phyloP scores from a whole-genome alignment of 306 rosid species.

The Rosa persica region DNA sequence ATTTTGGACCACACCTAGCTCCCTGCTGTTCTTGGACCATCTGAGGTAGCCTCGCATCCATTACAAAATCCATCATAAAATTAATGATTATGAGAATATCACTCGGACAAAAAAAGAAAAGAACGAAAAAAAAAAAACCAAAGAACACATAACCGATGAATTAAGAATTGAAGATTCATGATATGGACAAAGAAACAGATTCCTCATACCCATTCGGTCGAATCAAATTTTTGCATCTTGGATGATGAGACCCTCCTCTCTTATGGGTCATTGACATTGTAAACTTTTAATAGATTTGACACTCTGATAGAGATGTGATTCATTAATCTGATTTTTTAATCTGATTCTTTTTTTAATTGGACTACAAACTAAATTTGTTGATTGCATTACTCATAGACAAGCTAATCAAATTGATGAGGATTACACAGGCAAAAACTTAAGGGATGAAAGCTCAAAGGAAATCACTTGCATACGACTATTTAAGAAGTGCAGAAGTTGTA shows the following conservation, averaged over 20 bases:
- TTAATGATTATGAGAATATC: neutral
- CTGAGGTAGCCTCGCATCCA: neutral
- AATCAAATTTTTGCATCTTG: neutral
- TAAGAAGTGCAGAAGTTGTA: neutral
- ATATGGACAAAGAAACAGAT: neutral
- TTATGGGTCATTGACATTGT: neutral
- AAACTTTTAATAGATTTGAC: neutral
- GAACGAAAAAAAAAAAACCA: neutral
- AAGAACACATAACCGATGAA: neutral
- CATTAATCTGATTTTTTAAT: neutral
- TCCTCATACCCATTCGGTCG: neutral
- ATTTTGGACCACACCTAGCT: neutral
- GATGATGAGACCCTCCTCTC: neutral
- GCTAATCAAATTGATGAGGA: neutral
- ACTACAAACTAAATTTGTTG: neutral
- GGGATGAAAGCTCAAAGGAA: neutral
- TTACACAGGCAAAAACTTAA: neutral
- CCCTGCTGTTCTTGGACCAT: neutral
- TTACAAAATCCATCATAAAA: neutral
- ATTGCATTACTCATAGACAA: neutral
- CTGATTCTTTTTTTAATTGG: neutral
- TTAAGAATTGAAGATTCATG: neutral
- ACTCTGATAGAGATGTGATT: neutral
- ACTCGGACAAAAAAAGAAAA: neutral
- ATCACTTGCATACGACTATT: neutral